Evolutionary conservation across 768 basidiomycete species (phyloP).

Genomic region (Lyophyllum atratum): DNA sequence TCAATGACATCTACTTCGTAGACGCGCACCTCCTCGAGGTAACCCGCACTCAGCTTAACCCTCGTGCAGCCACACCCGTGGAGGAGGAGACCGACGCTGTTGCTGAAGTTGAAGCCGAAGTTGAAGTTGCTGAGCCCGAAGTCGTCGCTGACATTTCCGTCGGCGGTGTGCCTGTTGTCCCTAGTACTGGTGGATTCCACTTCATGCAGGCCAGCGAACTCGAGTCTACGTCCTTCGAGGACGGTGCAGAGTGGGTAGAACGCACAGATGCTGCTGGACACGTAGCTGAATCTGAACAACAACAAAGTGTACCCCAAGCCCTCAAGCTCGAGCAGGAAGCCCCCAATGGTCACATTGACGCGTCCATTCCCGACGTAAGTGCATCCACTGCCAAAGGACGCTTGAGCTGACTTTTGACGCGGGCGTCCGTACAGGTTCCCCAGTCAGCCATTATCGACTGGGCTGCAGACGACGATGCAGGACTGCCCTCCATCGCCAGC

Average conservation of each 20-base stretch:
- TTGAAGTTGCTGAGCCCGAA: slow-evolving; percentile 17
- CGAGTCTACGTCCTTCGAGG: slow-evolving; percentile 54
- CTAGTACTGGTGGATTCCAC: slow-evolving; percentile 60
- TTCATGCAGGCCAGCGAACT: slow-evolving; percentile 86
- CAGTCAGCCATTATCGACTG: slow-evolving; percentile 62
- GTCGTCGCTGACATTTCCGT: slow-evolving; percentile 33
- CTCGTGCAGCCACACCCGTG: slow-evolving; percentile 39
- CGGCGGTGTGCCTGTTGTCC: slow-evolving; percentile 41
- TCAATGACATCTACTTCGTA: slow-evolving; percentile 28
- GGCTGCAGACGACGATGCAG: slow-evolving; percentile 81
- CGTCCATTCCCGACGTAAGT: slow-evolving; percentile 12
- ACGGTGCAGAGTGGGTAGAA: slow-evolving; percentile 59
- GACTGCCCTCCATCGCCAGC: slow-evolving; percentile 74
- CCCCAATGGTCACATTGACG: slow-evolving; percentile 18
- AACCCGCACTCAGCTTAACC: slow-evolving; percentile 51
- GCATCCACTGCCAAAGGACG: neutral
- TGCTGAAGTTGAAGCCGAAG: slow-evolving; percentile 25
- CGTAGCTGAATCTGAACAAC: slow-evolving; percentile 17
- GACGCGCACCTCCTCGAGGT: slow-evolving; percentile 66
- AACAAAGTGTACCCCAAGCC: slow-evolving; percentile 14
- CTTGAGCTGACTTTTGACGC: neutral
- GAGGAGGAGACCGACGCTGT: slow-evolving; percentile 32
- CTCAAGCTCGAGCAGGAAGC: slow-evolving; percentile 15
- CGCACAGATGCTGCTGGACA: slow-evolving; percentile 40
- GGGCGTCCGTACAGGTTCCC: slow-evolving; percentile 11